Evolutionary conservation across 805 yeast species (phyloP), one percentile per base, ranked within the genome.

Genomic region (Candida germanica): DNA sequence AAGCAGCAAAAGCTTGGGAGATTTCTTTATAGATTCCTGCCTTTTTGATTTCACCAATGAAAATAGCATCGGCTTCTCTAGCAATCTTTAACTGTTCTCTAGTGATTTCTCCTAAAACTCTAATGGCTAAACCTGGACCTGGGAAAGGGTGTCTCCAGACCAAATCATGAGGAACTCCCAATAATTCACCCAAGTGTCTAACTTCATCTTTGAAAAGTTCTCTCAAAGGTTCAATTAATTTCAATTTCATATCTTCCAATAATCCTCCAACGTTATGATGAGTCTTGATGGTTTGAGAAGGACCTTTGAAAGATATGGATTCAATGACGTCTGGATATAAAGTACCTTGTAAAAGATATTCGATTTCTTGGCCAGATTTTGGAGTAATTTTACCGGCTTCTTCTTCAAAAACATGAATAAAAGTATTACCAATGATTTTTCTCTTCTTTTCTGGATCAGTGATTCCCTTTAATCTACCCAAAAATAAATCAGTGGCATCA

Each of bases 71-170:
- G 44, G 99, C 98, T 61, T 87, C 91, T 69, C 98, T 84, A 29
- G 98, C 98, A 59, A 93, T 93, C 58, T 80, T 91, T 39, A 93
- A 93, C 71, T 93, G 98, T 48, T 73, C 80, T 50, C 79, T 84
- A 41, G 96, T 86, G 46, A 93, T 98, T 71, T 91, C 98, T 52
- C 99, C 99, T 32, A 93, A 73, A 38, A 93, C 94, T 69, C 99
- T 83, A 64, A 93, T 93, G 51, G 97, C 99, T 59, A 93, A 85
- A 73, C 99, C 99, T 62, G 99, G 99, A 61, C 99, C 99, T 54
- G 99, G 99, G 95, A 93, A 93, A 39, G 99, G 99, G 63, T 93
- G 99, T 76, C 99, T 87, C 98, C 98, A 91, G 50, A 93, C 98
- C 52, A 93, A 77, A 53, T 93, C 98, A 58, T 87, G 93, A 23